Percentiles rank a stretch among this genome's conserved stretches.
These are phyloP conservation scores for Phytophthora lateralis DNA, from an alignment of 352 stramenopile genomes.

Conservation along the genomic window DNA sequence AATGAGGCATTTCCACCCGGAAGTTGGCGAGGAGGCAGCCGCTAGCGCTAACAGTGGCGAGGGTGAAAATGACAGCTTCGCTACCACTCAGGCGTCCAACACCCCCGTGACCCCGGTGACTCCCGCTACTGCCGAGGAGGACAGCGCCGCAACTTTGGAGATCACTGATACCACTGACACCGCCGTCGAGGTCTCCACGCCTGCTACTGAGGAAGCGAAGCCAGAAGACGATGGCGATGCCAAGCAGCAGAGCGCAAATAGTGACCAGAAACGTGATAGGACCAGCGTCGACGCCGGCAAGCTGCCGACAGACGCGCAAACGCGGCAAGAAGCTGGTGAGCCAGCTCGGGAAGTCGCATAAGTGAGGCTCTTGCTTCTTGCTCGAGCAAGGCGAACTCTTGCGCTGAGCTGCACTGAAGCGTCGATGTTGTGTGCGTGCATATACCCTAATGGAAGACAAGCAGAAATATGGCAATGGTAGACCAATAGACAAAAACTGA, in stretches of 20 bases:
- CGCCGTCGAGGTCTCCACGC: conserved; percentile 14
- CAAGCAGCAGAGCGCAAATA: conserved; percentile 19
- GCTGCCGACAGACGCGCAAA: conserved; percentile 23
- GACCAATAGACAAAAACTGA: conserved; percentile 28
- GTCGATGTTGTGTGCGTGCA: conserved; percentile 29
- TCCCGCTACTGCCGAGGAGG: conserved; percentile 19
- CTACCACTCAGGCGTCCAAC: conserved; percentile 29
- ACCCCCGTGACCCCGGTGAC: conserved; percentile 47
- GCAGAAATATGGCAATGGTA: conserved; percentile 27
- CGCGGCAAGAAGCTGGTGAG: conserved; percentile 52
- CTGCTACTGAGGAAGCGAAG: conserved; percentile 17
- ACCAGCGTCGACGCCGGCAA: conserved; percentile 28
- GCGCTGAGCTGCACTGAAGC: conserved; percentile 11
- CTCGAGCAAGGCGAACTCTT: conserved; percentile 1
- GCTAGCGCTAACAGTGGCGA: conserved; percentile 6
- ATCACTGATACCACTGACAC: conserved; percentile 5
- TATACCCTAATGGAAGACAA: conserved; percentile 26
- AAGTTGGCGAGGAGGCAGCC: conserved; percentile 45
- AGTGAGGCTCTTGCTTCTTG: conserved; percentile 6
- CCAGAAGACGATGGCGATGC: conserved; percentile 20
- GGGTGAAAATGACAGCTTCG: conserved; percentile 26
- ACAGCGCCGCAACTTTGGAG: conserved; percentile 2
- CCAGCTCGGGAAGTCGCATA: conserved; percentile 51
- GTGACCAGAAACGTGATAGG: conserved; percentile 27
- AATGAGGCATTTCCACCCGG: conserved; percentile 79